Evolutionary conservation across 208 protist species (phyloP).

Genomic region (Crithidia fasciculata): DNA sequence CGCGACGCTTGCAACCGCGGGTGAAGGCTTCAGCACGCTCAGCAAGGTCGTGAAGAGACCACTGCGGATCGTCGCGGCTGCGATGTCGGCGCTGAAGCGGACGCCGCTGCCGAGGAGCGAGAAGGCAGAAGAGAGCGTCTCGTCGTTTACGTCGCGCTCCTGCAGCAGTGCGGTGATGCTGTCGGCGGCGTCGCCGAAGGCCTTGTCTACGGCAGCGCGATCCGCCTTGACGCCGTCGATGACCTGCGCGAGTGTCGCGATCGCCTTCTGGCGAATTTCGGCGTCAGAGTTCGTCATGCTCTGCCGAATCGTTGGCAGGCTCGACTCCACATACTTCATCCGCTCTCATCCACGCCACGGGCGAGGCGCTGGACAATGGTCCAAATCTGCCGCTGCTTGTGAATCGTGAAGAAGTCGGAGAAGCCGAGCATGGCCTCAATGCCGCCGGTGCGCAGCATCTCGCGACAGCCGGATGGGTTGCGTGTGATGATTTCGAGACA

Average conservation of each 20-base stretch:
- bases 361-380: slow-evolving; percentile 75
- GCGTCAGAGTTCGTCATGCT: slow-evolving; percentile 70
- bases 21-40: slow-evolving; percentile 15
- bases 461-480: slow-evolving; percentile 28
- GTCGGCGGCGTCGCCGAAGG: slow-evolving; percentile 58
- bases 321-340: slow-evolving; percentile 58
- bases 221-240: slow-evolving; percentile 53
- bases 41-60: slow-evolving; percentile 46
- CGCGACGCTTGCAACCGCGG: neutral
- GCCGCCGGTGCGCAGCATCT: slow-evolving; percentile 73
- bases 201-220: slow-evolving; percentile 43
- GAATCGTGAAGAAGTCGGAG: slow-evolving; percentile 94
- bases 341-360: slow-evolving; percentile 52
- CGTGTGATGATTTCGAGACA: slow-evolving; percentile 93
- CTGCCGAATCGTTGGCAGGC: slow-evolving; percentile 73
- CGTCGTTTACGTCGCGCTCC: slow-evolving; percentile 45
- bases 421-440: slow-evolving; percentile 87
- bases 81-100: slow-evolving; percentile 47
- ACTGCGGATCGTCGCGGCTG: slow-evolving; percentile 41
- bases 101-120: slow-evolving; percentile 56
- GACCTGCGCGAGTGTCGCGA: slow-evolving; percentile 60
- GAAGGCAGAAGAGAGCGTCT: slow-evolving; percentile 49
- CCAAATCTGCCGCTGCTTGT: slow-evolving; percentile 90
- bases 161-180: slow-evolving; percentile 49
- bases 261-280: slow-evolving; percentile 73